Evolutionary conservation across 805 yeast species (phyloP), one percentile per base, ranked within the genome.

Genomic region (Wickerhamiella kurtzmanii): DNA sequence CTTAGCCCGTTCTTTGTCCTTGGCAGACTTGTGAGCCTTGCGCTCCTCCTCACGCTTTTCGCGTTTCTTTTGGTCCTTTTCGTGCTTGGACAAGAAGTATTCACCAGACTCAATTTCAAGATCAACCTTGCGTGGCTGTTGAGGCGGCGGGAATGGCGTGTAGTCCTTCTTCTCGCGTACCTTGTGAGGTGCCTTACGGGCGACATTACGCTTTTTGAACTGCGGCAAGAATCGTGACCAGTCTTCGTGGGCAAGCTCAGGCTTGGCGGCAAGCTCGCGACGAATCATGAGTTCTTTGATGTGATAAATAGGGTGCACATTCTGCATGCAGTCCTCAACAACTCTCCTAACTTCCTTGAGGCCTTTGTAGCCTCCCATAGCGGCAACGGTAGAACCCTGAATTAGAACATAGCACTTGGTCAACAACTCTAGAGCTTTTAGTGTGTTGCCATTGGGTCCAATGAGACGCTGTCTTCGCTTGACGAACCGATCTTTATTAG

Each of bases 111-210:
- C 98, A 66, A 92, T 87, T 70, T 87, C 94, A 63, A 88, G 70
- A 76, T 92, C 98, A 66, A 92, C 73, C 83, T 92, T 88, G 72
- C 97, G 82, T 61, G 97, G 98, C 55, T 78, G 76, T 68, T 85
- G 98, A 45, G 85, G 83, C 57, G 98, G 97, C 69, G 98, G 98
- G 87, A 92, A 92, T 62, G 98, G 97, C 32, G 98, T 92, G 76
- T 89, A 89, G 2, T 77, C 80, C 67, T 81, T 88, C 73, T 74
- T 73, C 51, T 65, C 75, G 71, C 76, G 75, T 59, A 74, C 69
- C 64, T 75, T 77, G 66, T 75, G 77, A 50, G 92, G 83, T 73
- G 81, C 81, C 80, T 83, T 83, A 61, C 98, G 80, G 35, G 94
- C 94, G 54, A 89, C 95, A 60, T 87, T 87, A 65, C 88, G 80